phyloP scores from a whole-genome alignment of 1,139 yeast genomes.

The Pneumocystis jirovecii region DNA sequence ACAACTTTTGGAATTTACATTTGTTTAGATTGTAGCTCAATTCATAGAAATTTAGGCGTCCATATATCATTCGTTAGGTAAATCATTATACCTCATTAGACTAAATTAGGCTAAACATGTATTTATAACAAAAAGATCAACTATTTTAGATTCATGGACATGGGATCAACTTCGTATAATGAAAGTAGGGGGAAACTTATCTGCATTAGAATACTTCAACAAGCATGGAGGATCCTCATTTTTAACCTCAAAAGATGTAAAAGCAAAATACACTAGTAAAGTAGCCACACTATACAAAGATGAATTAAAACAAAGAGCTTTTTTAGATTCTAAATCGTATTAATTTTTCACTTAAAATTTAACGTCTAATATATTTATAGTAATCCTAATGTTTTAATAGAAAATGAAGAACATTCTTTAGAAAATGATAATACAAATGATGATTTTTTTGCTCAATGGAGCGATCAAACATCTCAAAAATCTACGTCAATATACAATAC shows the following conservation, averaged over 20 bases:
- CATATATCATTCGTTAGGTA: conserved; percentile 75
- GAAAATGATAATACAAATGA: conserved; percentile 30
- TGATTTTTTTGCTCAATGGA: conserved; percentile 87
- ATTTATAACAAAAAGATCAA: conserved; percentile 36
- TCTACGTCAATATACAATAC: conserved; percentile 41
- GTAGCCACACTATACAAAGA: conserved; percentile 68
- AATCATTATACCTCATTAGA: not conserved
- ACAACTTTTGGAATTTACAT: conserved; percentile 94
- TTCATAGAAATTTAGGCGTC: conserved; percentile 90
- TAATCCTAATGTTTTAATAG: conserved; percentile 1
- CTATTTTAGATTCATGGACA: conserved; percentile 95
- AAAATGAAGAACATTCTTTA: conserved; percentile 1
- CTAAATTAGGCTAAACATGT: not conserved
- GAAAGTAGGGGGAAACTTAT: conserved; percentile 90
- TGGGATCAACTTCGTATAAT: conserved; percentile 76
- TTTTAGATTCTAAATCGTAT: conserved; percentile 38
- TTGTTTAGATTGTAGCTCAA: conserved; percentile 94
- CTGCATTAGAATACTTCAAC: conserved; percentile 52
- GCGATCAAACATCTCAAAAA: conserved; percentile 44
- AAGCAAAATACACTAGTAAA: conserved; percentile 63
- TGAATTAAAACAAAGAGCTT: conserved; percentile 55
- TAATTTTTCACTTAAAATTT: not conserved
- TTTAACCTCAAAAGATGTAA: conserved; percentile 32
- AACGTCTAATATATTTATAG: conserved; percentile 8
- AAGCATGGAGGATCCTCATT: conserved; percentile 39